Base-by-base conservation (phyloP, 495 filamentous ascomycete genomes). In the Melanomma pulvis-pyrius region DNA sequence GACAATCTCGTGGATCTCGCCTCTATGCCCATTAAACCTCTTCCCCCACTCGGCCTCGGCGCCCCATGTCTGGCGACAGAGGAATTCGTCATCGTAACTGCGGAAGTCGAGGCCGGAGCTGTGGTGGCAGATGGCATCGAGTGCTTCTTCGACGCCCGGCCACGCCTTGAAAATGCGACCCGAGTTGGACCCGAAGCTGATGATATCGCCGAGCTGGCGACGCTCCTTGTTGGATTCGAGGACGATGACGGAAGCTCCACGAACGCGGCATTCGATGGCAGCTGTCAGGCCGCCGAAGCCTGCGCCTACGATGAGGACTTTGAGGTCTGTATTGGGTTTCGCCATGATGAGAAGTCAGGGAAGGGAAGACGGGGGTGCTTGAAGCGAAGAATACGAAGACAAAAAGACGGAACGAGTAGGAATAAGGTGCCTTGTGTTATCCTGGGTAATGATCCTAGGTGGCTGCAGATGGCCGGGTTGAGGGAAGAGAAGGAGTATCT, bases 1-100 rank as follows among this genome's bases (percentile, higher is more conserved):
- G 50, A 88, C 76, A 53, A 87, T 80, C 74, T 80, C 78, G 73
- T 89, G 85, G 63, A 89, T 81, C 72, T 88, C 81, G 36, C 85
- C 86, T 47, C 86, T 78, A 71, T 88, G 85, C 13, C 86, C 86
- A 68, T 88, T 87, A 67, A 81, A 82, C 1, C 76, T 71, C 58
- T 79, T 78, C 6, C 79, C 81, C 63, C 75, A 83, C 15, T 64
- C 67, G 21, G 65, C 57, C 50, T 75, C 75, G 13, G 68, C 53
- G 22, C 74, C 71, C 76, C 77, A 78, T 24, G 62, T 74, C 60
- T 78, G 77, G 19, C 58, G 72, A 36, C 63, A 64, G n/a, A 78
- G 63, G 52, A 70, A 70, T 19, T 82, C 79, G 29, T 72, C 74
- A 1, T 76, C 68, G 73, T 74, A 81, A 39, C 74, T 72, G 36